Conservation (phyloP, 805 yeast species). For the Yarrowia sp. region DNA sequence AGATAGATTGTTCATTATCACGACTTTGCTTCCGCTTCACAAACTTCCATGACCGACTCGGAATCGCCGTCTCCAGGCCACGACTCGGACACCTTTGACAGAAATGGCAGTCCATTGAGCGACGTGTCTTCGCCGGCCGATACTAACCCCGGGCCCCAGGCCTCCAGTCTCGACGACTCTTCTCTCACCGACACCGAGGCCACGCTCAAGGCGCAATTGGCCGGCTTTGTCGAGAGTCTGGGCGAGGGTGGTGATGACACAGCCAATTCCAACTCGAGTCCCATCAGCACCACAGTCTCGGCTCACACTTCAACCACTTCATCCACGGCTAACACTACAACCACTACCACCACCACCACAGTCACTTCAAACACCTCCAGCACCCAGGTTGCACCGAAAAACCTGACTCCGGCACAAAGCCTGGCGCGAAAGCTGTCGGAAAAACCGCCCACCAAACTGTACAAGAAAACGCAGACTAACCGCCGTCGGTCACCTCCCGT, state of each 20-base stretch:
- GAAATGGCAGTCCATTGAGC: slow-evolving; percentile 33
- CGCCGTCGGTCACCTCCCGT: slow-evolving; percentile 35
- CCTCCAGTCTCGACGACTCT: not conserved
- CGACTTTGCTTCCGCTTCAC: not conserved
- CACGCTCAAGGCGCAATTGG: slow-evolving; percentile 34
- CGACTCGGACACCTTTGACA: slow-evolving; percentile 37
- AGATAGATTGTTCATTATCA: slow-evolving; percentile 21
- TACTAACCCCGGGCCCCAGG: not conserved
- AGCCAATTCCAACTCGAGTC: not conserved
- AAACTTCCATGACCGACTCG: slow-evolving; percentile 26
- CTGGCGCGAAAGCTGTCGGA: slow-evolving; percentile 35
- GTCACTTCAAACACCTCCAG: not conserved
- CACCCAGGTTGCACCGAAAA: not conserved
- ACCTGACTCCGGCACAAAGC: slow-evolving; percentile 31
- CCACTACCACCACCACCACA: not conserved
- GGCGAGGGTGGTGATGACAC: not conserved
- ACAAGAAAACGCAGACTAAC: slow-evolving; percentile 27
- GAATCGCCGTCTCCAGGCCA: slow-evolving; percentile 39
- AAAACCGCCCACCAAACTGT: slow-evolving; percentile 34
- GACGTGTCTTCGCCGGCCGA: slow-evolving; percentile 22
- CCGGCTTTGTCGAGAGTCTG: slow-evolving; percentile 14
- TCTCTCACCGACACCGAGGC: slow-evolving; percentile 33
- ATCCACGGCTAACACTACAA: not conserved
- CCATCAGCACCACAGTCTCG: not conserved
- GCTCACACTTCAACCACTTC: not conserved